Evolutionary conservation across 371 early-diverging fungal species (phyloP).

Genomic region (Saksenaea vasiformis): DNA sequence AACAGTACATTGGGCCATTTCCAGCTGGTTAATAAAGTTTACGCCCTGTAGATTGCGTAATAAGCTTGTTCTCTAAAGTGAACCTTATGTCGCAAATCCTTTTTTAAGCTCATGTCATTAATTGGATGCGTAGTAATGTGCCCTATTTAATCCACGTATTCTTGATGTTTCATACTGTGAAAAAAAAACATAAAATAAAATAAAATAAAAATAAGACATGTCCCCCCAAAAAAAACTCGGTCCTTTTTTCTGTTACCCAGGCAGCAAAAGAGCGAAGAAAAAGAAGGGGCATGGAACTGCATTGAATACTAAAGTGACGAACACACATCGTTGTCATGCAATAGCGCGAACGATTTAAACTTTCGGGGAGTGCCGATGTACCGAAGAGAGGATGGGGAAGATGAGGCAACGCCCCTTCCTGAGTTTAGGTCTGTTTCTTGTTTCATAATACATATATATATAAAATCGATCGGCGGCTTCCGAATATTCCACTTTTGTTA

Average conservation of each 20-base stretch:
- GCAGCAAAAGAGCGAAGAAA: no score
- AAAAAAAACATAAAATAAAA: no score
- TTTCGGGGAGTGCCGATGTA: neutral
- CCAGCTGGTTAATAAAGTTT: neutral
- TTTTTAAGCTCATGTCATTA: neutral
- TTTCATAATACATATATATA: neutral
- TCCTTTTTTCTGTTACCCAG: no score
- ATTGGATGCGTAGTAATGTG: neutral
- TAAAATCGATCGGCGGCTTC: slow-evolving; percentile 1
- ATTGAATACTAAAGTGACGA: no score
- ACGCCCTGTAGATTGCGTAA: neutral
- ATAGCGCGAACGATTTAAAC: neutral
- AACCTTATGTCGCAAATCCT: neutral
- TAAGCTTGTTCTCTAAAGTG: neutral
- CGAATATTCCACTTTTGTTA: neutral
- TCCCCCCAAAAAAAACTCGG: no score
- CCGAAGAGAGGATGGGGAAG: neutral
- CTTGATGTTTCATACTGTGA: neutral
- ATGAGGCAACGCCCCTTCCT: neutral
- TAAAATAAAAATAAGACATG: no score
- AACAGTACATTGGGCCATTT: neutral
- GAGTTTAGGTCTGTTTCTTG: neutral
- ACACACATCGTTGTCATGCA: no score
- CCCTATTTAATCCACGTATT: neutral
- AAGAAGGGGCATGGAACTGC: no score